phyloP scores from a whole-genome alignment of 495 filamentous ascomycete genomes.

The Diplogelasinospora grovesii region DNA sequence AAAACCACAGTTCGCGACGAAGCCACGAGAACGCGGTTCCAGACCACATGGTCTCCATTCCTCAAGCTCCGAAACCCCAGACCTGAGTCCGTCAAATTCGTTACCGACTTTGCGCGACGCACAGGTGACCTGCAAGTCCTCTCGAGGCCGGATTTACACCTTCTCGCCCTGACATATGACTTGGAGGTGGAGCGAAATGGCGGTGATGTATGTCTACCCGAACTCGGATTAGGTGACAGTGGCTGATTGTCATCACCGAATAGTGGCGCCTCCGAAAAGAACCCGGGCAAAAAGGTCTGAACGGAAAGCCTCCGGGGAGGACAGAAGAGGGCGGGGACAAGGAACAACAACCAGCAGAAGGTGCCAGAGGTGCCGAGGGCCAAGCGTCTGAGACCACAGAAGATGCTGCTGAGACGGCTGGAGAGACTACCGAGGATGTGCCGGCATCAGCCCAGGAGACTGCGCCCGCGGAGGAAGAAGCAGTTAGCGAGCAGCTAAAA shows the following conservation, averaged over 20 bases:
- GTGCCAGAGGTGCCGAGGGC: constrained; percentile 12
- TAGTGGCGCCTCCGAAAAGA: constrained; percentile 71
- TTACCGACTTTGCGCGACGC: constrained; percentile 80
- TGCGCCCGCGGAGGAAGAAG: constrained; percentile 54
- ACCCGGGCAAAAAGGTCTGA: constrained; percentile 69
- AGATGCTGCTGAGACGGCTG: neutral
- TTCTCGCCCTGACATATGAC: constrained; percentile 88
- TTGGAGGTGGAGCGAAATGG: constrained; percentile 77
- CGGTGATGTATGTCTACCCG: constrained; percentile 38
- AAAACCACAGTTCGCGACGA: constrained; percentile 49
- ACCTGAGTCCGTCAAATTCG: constrained; percentile 65
- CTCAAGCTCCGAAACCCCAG: constrained; percentile 66
- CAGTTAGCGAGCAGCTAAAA: constrained; percentile 18
- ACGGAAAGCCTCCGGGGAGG: constrained; percentile 56
- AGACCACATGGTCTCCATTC: constrained; percentile 79
- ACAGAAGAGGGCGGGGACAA: constrained; percentile 7
- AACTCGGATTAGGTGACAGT: neutral
- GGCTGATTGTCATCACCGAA: neutral
- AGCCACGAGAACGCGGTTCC: constrained; percentile 69
- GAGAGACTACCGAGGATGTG: neutral
- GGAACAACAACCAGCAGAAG: constrained; percentile 1
- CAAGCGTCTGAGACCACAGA: constrained; percentile 35
- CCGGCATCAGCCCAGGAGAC: too few relatives aligned
- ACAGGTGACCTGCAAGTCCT: constrained; percentile 86
- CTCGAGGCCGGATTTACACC: constrained; percentile 78